Evolutionary conservation across 1,284 basidiomycete genomes (phyloP).

Genomic region (Ustilago lituana): DNA sequence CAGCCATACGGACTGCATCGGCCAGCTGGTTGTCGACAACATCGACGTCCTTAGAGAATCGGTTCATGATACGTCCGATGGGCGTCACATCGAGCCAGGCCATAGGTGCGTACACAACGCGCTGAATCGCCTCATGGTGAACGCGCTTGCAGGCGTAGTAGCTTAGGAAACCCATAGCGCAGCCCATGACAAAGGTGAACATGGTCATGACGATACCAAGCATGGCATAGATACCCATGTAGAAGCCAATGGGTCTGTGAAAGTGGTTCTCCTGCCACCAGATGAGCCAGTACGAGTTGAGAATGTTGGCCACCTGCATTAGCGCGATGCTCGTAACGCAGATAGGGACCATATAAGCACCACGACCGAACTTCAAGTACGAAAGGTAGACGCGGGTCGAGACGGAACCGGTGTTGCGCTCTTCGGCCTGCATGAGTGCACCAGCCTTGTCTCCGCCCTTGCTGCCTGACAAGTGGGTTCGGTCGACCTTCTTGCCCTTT

Average conservation of each 20-base stretch:
- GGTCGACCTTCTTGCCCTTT: slow-evolving; percentile 43
- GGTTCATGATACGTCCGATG: slow-evolving; percentile 84
- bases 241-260: slow-evolving; percentile 71
- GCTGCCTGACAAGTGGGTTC: slow-evolving; percentile 29
- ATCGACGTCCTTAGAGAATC: slow-evolving; percentile 79
- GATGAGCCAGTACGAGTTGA: slow-evolving; percentile 68
- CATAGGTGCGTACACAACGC: slow-evolving; percentile 75
- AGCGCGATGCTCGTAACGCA: slow-evolving; percentile 73
- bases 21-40: slow-evolving; percentile 80
- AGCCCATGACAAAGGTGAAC: slow-evolving; percentile 75
- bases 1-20: slow-evolving; percentile 64
- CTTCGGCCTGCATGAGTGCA: slow-evolving; percentile 58
- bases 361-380: slow-evolving; percentile 76
- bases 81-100: slow-evolving; percentile 86
- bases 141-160: slow-evolving; percentile 76
- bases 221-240: slow-evolving; percentile 78
- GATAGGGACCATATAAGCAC: slow-evolving; percentile 73
- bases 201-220: slow-evolving; percentile 74
- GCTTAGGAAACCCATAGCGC: slow-evolving; percentile 73
- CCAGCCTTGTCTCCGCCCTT: slow-evolving; percentile 45
- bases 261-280: slow-evolving; percentile 73
- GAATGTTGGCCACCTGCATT: slow-evolving; percentile 74
- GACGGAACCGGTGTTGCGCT: slow-evolving; percentile 65
- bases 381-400: slow-evolving; percentile 73
- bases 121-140: slow-evolving; percentile 72